These are phyloP conservation scores for Cytidiella melzeri DNA, from an alignment of 768 basidiomycete genomes.

Conservation along the genomic window DNA sequence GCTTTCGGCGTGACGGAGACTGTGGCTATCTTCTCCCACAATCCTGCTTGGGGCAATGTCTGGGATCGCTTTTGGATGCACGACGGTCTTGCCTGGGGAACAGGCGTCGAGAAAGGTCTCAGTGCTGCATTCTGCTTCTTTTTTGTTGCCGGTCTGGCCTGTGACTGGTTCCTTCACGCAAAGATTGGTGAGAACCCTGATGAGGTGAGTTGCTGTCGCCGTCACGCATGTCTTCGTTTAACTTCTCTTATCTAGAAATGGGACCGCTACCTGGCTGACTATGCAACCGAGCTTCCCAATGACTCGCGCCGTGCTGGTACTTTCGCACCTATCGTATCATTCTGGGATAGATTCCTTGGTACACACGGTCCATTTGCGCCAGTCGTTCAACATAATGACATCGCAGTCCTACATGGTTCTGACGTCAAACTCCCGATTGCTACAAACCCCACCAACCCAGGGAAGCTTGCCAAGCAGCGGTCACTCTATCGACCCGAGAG, in stretches of 20 bases:
- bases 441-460: constrained; percentile 11
- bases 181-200: constrained; percentile 65
- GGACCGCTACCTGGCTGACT: constrained; percentile 60
- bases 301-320: constrained; percentile 43
- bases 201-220: constrained; percentile 35
- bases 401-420: constrained; percentile 24
- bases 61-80: constrained; percentile 59
- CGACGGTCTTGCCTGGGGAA: constrained; percentile 47
- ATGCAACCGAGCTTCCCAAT: constrained; percentile 45
- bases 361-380: constrained; percentile 9
- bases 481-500: constrained; percentile 2
- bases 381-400: constrained; percentile 15
- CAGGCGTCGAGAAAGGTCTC: constrained; percentile 48
- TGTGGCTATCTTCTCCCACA: constrained; percentile 46
- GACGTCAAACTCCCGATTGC: constrained; percentile 19
- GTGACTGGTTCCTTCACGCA: constrained; percentile 50
- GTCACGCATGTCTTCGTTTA: not conserved
- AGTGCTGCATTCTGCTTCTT: constrained; percentile 53
- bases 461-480: constrained; percentile 19
- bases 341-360: constrained; percentile 48
- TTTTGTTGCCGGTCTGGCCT: constrained; percentile 36
- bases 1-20: constrained; percentile 50
- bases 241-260: constrained; percentile 43
- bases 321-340: constrained; percentile 46
- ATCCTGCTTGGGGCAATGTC: constrained; percentile 50